Evolutionary conservation across 768 basidiomycete genomes (phyloP).

Genomic region (Termitomyces sp.): DNA sequence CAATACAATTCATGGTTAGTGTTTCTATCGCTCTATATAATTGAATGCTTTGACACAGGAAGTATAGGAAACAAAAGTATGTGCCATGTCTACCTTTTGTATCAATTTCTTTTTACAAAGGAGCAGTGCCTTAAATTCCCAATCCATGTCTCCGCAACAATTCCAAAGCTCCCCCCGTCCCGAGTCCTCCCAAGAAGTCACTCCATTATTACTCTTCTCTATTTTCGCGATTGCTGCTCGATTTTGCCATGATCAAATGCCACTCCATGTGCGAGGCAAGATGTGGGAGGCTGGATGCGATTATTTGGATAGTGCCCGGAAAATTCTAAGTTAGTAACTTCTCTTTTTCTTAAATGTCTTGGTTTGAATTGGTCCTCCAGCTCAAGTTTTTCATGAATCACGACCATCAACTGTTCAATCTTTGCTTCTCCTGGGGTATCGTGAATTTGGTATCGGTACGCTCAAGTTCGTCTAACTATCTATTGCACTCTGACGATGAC

Average conservation of each 20-base stretch:
- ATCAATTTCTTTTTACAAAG: not conserved
- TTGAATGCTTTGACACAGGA: not conserved
- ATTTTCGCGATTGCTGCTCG: slow-evolving; percentile 82
- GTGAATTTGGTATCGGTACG: slow-evolving; percentile 76
- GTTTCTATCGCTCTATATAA: not conserved
- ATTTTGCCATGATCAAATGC: slow-evolving; percentile 49
- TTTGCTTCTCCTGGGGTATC: slow-evolving; percentile 70
- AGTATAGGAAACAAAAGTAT: slow-evolving; percentile 15
- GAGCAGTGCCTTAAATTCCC: not conserved
- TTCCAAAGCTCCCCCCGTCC: slow-evolving; percentile 31
- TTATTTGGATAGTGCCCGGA: slow-evolving; percentile 57
- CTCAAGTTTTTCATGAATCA: slow-evolving; percentile 59
- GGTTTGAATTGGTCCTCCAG: slow-evolving; percentile 23
- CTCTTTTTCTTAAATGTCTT: slow-evolving; percentile 3
- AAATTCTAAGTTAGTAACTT: slow-evolving; percentile 49
- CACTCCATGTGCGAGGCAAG: slow-evolving; percentile 40
- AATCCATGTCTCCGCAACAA: slow-evolving; percentile 23
- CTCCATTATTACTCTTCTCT: slow-evolving; percentile 65
- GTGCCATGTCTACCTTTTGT: not conserved
- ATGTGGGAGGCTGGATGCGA: slow-evolving; percentile 68
- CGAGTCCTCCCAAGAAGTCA: slow-evolving; percentile 57
- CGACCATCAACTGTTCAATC: slow-evolving; percentile 77
- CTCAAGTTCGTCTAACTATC: not conserved
- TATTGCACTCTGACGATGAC: not conserved
- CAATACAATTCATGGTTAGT: slow-evolving; percentile 53